Conservation (phyloP, 2,329 filamentous ascomycete species). For the Sphaerostilbella broomeana region DNA sequence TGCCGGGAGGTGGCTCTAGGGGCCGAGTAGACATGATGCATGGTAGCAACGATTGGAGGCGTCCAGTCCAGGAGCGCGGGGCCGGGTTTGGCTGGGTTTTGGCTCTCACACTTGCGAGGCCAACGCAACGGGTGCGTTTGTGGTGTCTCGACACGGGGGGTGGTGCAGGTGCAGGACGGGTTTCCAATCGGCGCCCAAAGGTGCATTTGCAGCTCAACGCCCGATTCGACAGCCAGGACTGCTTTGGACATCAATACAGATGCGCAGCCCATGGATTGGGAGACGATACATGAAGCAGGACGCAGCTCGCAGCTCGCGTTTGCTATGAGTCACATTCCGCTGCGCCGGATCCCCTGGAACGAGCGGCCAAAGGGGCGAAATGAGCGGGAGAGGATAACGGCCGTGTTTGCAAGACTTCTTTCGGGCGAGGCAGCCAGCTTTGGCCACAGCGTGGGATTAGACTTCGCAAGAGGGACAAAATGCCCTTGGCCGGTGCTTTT, state of each 20-base stretch:
- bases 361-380: background rate
- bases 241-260: constrained; percentile 23
- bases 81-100: background rate
- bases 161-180: background rate
- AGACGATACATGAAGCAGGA: constrained; percentile 14
- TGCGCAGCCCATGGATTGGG: constrained; percentile 16
- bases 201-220: constrained; percentile 8
- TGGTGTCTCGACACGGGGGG: constrained; percentile 10
- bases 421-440: too few species aligned
- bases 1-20: too few species aligned
- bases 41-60: too few species aligned
- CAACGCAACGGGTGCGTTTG: constrained; percentile 2
- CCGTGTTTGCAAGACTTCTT: too few species aligned
- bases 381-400: too few species aligned
- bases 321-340: constrained; percentile 15
- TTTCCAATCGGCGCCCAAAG: constrained; percentile 17
- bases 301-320: constrained; percentile 3
- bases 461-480: constrained; percentile 3
- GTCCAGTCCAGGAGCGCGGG: background rate
- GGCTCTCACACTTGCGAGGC: too few species aligned
- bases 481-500: constrained; percentile 3
- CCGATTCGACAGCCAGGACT: constrained; percentile 16
- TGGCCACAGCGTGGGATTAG: too few species aligned
- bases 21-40: background rate
- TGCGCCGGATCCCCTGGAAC: background rate